Evolutionary conservation across 805 yeast genomes (phyloP).

Genomic region (Ogataea methanolica): DNA sequence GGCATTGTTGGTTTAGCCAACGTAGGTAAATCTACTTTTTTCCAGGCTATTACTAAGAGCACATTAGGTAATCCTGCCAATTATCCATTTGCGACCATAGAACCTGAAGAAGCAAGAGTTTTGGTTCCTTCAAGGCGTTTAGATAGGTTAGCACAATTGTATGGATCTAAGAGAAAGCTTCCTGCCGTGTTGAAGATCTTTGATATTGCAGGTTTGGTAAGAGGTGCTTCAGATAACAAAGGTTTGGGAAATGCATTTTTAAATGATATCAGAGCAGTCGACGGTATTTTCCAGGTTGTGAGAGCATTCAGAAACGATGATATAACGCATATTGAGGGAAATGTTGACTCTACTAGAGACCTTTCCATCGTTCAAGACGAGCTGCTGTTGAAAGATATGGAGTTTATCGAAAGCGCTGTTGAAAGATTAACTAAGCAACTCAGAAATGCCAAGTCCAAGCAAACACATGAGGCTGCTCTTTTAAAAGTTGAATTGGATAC

Average conservation of each 20-base stretch:
- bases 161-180: slow-evolving; percentile 44
- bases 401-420: slow-evolving; percentile 62
- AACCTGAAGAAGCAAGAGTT: slow-evolving; percentile 62
- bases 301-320: slow-evolving; percentile 61
- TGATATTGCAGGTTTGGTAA: slow-evolving; percentile 68
- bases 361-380: slow-evolving; percentile 61
- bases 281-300: slow-evolving; percentile 66
- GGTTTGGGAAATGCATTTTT: slow-evolving; percentile 74
- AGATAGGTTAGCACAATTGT: slow-evolving; percentile 42
- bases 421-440: slow-evolving; percentile 63
- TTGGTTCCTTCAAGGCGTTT: slow-evolving; percentile 48
- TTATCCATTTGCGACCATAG: slow-evolving; percentile 74
- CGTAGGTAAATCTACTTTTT: slow-evolving; percentile 57
- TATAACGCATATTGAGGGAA: slow-evolving; percentile 61
- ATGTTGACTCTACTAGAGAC: slow-evolving; percentile 62
- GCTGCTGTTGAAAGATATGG: slow-evolving; percentile 61
- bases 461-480: slow-evolving; percentile 56
- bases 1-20: slow-evolving; percentile 63
- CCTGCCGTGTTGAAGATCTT: slow-evolving; percentile 55
- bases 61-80: slow-evolving; percentile 63
- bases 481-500: slow-evolving; percentile 84
- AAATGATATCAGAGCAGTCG: slow-evolving; percentile 65
- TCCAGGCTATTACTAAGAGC: slow-evolving; percentile 57
- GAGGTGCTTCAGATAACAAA: slow-evolving; percentile 60
- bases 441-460: slow-evolving; percentile 78